Conservation (phyloP, 345 rosid genomes). For the Jatropha curcas region DNA sequence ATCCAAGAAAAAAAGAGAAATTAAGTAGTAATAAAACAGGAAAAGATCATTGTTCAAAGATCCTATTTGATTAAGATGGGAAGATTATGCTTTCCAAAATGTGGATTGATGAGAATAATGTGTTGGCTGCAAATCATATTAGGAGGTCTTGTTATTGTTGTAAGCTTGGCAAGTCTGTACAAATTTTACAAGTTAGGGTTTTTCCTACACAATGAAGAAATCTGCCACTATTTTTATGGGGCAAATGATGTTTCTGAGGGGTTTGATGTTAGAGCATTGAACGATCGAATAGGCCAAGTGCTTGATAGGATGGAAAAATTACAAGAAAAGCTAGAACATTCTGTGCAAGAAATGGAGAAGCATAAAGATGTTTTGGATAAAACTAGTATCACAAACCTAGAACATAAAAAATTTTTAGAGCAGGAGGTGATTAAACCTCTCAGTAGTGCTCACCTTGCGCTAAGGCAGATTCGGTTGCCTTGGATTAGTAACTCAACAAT, state of each 20-base stretch:
- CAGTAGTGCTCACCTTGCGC: constrained; percentile 57
- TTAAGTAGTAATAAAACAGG: neutral
- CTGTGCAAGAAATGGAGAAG: constrained; percentile 64
- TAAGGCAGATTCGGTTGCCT: constrained; percentile 70
- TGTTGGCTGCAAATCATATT: constrained; percentile 63
- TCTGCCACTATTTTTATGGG: constrained; percentile 55
- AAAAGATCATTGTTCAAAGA: neutral
- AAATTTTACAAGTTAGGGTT: constrained; percentile 68
- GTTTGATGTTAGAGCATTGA: constrained; percentile 47
- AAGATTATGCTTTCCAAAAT: constrained; percentile 51
- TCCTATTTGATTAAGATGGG: constrained; percentile 36
- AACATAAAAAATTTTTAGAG: constrained; percentile 60
- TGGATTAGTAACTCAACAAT: constrained; percentile 41
- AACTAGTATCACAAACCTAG: constrained; percentile 41
- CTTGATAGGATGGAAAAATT: constrained; percentile 50
- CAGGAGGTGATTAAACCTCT: constrained; percentile 76
- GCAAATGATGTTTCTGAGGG: constrained; percentile 43
- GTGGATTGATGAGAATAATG: constrained; percentile 50
- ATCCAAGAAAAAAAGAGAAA: neutral
- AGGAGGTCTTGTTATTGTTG: constrained; percentile 60
- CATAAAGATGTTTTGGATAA: constrained; percentile 37
- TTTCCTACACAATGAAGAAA: constrained; percentile 63
- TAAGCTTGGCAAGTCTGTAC: constrained; percentile 66
- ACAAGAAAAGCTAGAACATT: constrained; percentile 63
- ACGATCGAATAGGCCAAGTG: constrained; percentile 54